Conservation (phyloP, 2,329 filamentous ascomycete genomes). For the Rutstroemia sp. region DNA sequence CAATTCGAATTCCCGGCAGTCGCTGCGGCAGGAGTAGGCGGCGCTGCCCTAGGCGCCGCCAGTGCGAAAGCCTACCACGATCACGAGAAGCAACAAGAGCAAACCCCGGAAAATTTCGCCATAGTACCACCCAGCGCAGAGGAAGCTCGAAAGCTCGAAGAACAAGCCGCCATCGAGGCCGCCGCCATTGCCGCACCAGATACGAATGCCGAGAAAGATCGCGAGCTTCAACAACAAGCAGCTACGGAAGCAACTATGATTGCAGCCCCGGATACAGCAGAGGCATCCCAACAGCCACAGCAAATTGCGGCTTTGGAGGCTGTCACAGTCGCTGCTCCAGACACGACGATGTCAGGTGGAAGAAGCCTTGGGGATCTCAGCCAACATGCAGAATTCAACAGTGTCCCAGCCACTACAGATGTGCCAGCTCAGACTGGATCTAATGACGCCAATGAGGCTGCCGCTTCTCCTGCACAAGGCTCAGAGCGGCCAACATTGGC, state of each 20-base stretch:
- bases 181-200: slow-evolving; percentile 22
- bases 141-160: slow-evolving; percentile 5
- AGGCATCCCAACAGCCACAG: neutral
- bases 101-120: slow-evolving; percentile 14
- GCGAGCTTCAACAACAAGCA: slow-evolving; percentile 12
- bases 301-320: neutral
- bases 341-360: slow-evolving; percentile 19
- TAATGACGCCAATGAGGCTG: slow-evolving; percentile 9
- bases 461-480: slow-evolving; percentile 15
- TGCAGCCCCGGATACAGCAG: slow-evolving; percentile 10
- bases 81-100: slow-evolving; percentile 13
- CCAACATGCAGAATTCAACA: neutral
- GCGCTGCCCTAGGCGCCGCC: slow-evolving; percentile 14
- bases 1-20: slow-evolving; percentile 6
- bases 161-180: slow-evolving; percentile 21
- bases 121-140: slow-evolving; percentile 22
- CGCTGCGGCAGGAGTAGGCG: slow-evolving; percentile 18
- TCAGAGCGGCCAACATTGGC: slow-evolving; percentile 17
- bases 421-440: neutral
- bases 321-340: neutral
- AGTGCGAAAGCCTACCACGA: slow-evolving; percentile 16
- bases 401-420: neutral
- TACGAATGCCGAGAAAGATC: slow-evolving; percentile 9
- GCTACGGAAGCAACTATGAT: slow-evolving; percentile 12
- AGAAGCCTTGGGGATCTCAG: slow-evolving; percentile 17